phyloP scores from a whole-genome alignment of 306 rosid genomes.

The Carpinus fangiana region DNA sequence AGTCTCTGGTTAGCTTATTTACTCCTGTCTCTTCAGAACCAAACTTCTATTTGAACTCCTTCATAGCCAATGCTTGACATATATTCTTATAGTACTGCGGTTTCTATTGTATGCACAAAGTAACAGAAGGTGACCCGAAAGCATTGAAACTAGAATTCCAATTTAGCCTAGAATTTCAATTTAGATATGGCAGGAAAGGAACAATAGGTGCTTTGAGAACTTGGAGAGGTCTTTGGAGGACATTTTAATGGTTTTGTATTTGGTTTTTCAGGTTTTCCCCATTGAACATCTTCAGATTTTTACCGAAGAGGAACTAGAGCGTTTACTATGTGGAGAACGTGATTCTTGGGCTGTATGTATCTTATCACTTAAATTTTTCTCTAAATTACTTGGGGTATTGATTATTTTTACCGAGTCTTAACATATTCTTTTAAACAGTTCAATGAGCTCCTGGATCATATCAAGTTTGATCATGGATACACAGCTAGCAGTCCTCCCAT shows the following conservation, averaged over 20 bases:
- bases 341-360: conserved; percentile 87
- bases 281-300: conserved; percentile 72
- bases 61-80: background rate
- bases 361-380: conserved; percentile 11
- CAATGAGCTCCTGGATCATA: conserved; percentile 78
- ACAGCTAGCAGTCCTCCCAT: conserved; percentile 94
- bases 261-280: conserved; percentile 69
- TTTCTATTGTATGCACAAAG: background rate
- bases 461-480: conserved; percentile 96
- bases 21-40: background rate
- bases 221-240: no score
- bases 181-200: background rate
- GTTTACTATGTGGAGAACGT: conserved; percentile 79
- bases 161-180: background rate
- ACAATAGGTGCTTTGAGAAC: no score
- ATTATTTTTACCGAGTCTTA: conserved; percentile 18
- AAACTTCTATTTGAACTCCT: background rate
- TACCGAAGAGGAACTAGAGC: conserved; percentile 85
- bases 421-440: conserved; percentile 44
- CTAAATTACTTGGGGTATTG: conserved; percentile 5
- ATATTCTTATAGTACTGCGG: background rate
- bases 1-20: background rate
- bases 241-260: background rate
- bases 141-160: background rate
- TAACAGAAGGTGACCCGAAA: background rate